phyloP scores from a whole-genome alignment of 768 basidiomycete genomes.

The Rhodosporidiobolus odoratus region DNA sequence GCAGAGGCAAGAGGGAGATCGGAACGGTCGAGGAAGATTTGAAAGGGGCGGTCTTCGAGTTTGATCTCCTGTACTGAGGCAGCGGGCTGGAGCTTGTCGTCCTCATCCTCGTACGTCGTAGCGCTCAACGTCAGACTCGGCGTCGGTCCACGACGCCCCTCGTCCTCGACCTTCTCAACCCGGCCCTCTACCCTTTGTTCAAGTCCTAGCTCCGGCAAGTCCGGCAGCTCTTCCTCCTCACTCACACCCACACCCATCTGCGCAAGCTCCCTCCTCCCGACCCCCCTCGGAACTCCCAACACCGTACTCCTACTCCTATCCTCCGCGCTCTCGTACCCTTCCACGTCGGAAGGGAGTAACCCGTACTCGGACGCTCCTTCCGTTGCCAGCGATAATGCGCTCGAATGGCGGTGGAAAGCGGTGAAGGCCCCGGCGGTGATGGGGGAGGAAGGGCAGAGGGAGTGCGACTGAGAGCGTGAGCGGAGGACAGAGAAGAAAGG shows the following conservation, averaged over 20 bases:
- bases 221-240: slow-evolving; percentile 3
- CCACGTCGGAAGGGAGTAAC: not conserved
- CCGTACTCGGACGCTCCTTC: not conserved
- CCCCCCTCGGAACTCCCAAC: slow-evolving; percentile 11
- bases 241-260: not conserved
- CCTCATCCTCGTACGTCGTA: not conserved
- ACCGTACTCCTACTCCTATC: slow-evolving; percentile 8
- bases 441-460: not conserved
- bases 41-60: not conserved
- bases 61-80: too few species aligned
- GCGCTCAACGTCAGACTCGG: not conserved
- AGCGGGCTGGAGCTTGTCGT: too few species aligned
- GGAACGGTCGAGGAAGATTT: slow-evolving; percentile 24
- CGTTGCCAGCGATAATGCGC: too few species aligned
- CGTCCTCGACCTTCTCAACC: not conserved
- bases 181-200: not conserved
- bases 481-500: slow-evolving; percentile 28
- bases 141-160: not conserved
- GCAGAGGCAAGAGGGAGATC: slow-evolving; percentile 7
- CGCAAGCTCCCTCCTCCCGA: not conserved
- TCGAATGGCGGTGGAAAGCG: not conserved
- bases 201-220: not conserved
- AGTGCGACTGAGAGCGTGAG: not conserved
- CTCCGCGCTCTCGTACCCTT: slow-evolving; percentile 1
- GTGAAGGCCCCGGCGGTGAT: not conserved